Evolutionary conservation across 306 rosid species (phyloP), one percentile per base, ranked within the genome.

Genomic region (Casuarina cunninghamiana): DNA sequence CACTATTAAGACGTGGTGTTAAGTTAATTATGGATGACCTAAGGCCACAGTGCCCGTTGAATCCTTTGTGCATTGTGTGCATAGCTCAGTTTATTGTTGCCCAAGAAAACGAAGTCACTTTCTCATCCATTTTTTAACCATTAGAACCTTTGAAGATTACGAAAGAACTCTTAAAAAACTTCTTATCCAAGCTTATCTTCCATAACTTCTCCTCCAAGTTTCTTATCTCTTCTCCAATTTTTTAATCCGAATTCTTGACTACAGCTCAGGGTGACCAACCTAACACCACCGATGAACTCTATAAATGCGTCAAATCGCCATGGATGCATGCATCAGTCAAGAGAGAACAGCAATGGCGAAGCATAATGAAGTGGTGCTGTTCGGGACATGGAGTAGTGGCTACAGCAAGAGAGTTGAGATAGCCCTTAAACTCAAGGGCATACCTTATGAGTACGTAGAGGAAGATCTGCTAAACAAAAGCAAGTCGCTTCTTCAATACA

Each of bases 391-490:
- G 86, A 5, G 32, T 19, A 78, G 85, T 50, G 1, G 49, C n/a
- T 71, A 42, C 19, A 53, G 85, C 73, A 63, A 43, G 0, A 86
- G 85, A 69, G 78, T 83, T 26, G 72, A 50, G 72, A 19, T 84
- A 21, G 88, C 88, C 84, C 84, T 82, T 35, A 74, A 77, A 77
- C 69, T 88, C 15, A 88, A 85, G 81, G 85, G 86, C 76, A 75
- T 86, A 77, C 75, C 80, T 37, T 86, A 82, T 68, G 82, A 75
- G 46, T 84, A 80, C 2, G 78, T 73, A 32, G 84, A 86, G 65
- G 86, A 86, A 79, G 80, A 88, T 35, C 51, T 88, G 3, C 4
- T 17, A 76, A 77, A 79, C 73, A 89, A 87, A 65, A 85, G 85
- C 32, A 74, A 83, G 38, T 53, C 73, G n/a, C 82, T 87, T 10